Percentiles rank a stretch among this genome's conserved stretches.
phyloP scores from a whole-genome alignment of 352 stramenopile genomes.

The Globisporangium abappressorium region DNA sequence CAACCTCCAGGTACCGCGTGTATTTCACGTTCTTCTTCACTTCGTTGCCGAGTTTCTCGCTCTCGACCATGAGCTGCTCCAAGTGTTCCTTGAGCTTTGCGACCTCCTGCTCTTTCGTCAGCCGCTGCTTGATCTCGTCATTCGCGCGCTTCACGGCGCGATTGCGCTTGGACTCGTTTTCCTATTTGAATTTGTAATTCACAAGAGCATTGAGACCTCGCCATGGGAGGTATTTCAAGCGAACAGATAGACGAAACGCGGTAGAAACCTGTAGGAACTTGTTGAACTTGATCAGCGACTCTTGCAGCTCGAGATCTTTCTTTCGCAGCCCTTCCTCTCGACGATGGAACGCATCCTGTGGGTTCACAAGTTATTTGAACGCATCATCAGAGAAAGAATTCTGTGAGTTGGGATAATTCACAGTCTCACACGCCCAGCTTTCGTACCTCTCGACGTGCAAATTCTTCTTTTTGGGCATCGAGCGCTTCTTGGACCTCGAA shows the following conservation, averaged over 20 bases:
- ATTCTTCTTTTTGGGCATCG: slow-evolving; percentile 94
- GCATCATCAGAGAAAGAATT: no score
- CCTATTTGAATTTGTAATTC: slow-evolving; percentile 37
- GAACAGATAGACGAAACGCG: not conserved
- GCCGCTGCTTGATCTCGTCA: slow-evolving; percentile 91
- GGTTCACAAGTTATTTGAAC: no score
- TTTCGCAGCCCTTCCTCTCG: slow-evolving; percentile 91
- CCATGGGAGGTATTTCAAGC: not conserved
- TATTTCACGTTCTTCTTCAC: slow-evolving; percentile 87
- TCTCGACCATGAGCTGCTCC: slow-evolving; percentile 57
- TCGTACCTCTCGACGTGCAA: slow-evolving; percentile 65
- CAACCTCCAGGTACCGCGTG: slow-evolving; percentile 83
- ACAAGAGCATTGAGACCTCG: not conserved
- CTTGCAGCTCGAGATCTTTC: slow-evolving; percentile 94
- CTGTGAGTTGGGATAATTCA: no score
- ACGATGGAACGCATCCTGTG: slow-evolving; percentile 88
- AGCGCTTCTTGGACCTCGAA: slow-evolving; percentile 94
- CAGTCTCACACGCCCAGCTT: no score
- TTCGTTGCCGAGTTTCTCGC: slow-evolving; percentile 57
- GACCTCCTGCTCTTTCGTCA: slow-evolving; percentile 89
- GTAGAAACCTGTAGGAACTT: slow-evolving; percentile 73
- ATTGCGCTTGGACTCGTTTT: slow-evolving; percentile 94
- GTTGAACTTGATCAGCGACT: slow-evolving; percentile 97
- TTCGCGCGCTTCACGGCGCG: slow-evolving; percentile 88
- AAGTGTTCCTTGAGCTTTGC: slow-evolving; percentile 71